Evolutionary conservation across 495 filamentous ascomycete species (phyloP), one percentile per base, ranked within the genome.

Genomic region (Xylona heveae): DNA sequence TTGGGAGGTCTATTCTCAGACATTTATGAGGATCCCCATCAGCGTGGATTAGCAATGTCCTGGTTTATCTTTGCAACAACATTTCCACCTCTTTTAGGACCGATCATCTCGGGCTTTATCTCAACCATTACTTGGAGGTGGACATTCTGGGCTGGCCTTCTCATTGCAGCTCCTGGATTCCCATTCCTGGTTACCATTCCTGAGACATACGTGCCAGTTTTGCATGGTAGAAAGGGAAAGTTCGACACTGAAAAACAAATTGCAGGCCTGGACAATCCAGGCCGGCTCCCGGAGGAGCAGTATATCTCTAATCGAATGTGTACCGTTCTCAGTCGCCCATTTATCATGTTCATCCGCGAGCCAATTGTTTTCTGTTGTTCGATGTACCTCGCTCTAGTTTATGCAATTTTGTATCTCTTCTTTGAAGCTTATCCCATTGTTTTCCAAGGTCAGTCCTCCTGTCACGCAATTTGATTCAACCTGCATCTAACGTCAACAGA

Each of bases 381-480:
- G 23, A 48, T 79, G 6, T 83, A 78, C 48, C 58, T 80, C 1
- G 59, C 71, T 0, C 50, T 78, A 3, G 59, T 68, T 9, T 82
- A 81, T 45, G 66, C 65, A 5, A 74, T 82, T 20, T 82, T 84
- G 39, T 81, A 78, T 47, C 67, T 81, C 42, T 74, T 62, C 37
- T 77, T 81, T 39, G 64, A 74, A 33, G 62, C 66, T 3, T 77
- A 64, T 42, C 71, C 71, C 0, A 56, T 77, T 9, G 74, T 76
- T 32, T 76, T 70, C 45, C 43, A 62, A 47, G 61, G 58, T 43
- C 23, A 24, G 28, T 46, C 6, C 1, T 28, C n/a, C 34, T 7
- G 19, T 9, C 7, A 21, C 34, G 23, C n/a, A 24, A 8, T n/a
- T n/a, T n/a, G n/a, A n/a, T n/a, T n/a, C n/a, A n/a, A n/a, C n/a